Evolutionary conservation across 2,329 filamentous ascomycete species (phyloP), one percentile per base, ranked within the genome.

Genomic region (Xylariomycetidae sp.): DNA sequence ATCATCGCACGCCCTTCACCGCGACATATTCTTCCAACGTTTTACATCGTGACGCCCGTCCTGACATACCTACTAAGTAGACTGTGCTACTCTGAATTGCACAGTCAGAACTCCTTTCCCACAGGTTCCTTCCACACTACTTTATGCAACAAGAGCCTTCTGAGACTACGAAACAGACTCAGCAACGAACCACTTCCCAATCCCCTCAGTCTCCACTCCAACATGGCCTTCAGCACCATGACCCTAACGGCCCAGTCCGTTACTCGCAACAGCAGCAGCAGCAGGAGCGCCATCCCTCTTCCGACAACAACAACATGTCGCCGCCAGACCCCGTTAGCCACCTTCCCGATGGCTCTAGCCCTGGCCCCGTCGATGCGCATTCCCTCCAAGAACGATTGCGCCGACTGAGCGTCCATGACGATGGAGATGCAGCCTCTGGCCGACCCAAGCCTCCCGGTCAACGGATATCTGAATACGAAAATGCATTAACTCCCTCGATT

Each of bases 101-200:
- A 75, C 72, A 71, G 73, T 72, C 62, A 54, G 50, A 52, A 44
- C 40, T 33, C 31, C 45, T 44, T 41, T 31, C 34, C 48, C 51
- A 53, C 50, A 49, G 31, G 32, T 57, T 49, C 53, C 49, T 45
- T 50, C 46, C 54, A 58, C 58, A 57, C 58, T 69, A 61, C 76
- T 81, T 72, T 77, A 82, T 82, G 77, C 77, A 80, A 67, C 67
- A 64, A 72, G 72, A 70, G 69, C 65, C 64, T 52, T 57, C 52
- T 46, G 62, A 61, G 42, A 50, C 58, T 47, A 46, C 44, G 39
- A 41, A 44, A 30, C 39, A 49, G 34, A 38, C 40, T 44, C 51
- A 50, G 38, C 36, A 33, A 13, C 45, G 34, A 47, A 60, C 48
- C 58, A 54, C 50, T 48, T 43, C 61, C 41, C 46, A 54, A 36